Base-by-base conservation (phyloP, 352 stramenopile species). In the Globisporangium abappressorium region DNA sequence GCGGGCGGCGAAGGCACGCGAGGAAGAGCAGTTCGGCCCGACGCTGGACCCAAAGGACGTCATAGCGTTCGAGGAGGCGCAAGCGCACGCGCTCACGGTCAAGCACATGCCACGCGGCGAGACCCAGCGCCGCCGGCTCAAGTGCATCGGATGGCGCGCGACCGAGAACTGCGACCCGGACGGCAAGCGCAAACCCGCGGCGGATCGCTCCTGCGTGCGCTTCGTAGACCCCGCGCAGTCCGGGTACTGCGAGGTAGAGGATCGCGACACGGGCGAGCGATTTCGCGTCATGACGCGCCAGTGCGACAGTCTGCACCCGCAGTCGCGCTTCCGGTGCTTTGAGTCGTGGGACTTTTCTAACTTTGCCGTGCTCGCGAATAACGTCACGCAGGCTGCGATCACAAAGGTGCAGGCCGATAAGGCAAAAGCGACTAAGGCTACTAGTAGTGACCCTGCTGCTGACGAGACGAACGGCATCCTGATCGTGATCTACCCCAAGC, bases 401-500 rank as follows among this genome's bases (percentile, higher is more conserved):
- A n/a, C 15, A 1, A 43, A 28, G 4, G 33, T 15, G 1, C 11
- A 66, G 11, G 33, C 38, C 6, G 34, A 18, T 2, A n/a, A 24
- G 33, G n/a, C 38, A 38, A 5, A 47, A 12, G 22, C 14, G 3
- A 24, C 5, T 12, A 2, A 8, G 30, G 33, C 26, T 28, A 11
- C 33, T 24, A 58, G 24, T n/a, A 2, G 20, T 24, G 20, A 43
- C n/a, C 54, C 54, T 6, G 3, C 33, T 5, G n/a, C 18, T 22
- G 4, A 8, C 2, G 56, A 49, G 33, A 61, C 9, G 26, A 75
- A 83, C n/a, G 85, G 84, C 18, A 89, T 92, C 46, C 70, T 89
- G 41, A 82, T 92, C 64, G 77, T 90, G 11, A 76, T 91, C 22
- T 91, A 92, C 57, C 80, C 82, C 18, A 87, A 89, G 70, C 67